Conservation (phyloP, 495 filamentous ascomycete species). For the Letharia lupina region DNA sequence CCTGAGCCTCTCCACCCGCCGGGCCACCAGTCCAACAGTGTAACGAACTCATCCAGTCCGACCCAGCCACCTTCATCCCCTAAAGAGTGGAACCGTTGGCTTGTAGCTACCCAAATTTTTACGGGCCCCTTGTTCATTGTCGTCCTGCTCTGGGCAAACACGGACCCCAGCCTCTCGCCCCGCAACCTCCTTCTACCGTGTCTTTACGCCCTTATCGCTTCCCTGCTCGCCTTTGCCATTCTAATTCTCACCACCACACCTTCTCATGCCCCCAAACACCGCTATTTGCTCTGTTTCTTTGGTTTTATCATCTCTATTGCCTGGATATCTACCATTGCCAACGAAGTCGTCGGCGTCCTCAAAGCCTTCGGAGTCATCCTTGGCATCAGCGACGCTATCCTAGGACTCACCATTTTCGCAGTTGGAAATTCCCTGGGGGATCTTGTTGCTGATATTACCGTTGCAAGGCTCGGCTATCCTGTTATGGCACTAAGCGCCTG, state of each 20-base stretch:
- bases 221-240: constrained; percentile 51
- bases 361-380: constrained; percentile 91
- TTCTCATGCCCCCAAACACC: constrained; percentile 53
- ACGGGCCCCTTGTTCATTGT: constrained; percentile 79
- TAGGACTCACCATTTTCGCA: constrained; percentile 93
- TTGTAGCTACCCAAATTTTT: constrained; percentile 75
- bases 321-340: constrained; percentile 95
- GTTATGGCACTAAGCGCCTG: constrained; percentile 94
- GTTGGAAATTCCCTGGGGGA: constrained; percentile 94
- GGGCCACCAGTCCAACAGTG: constrained; percentile 3
- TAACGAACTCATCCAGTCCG: background rate
- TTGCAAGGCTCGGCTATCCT: constrained; percentile 85
- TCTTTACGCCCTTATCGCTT: constrained; percentile 62
- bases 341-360: constrained; percentile 90
- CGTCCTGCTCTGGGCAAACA: constrained; percentile 66
- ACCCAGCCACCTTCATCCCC: constrained; percentile 25
- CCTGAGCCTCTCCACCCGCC: constrained; percentile 22
- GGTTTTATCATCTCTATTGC: constrained; percentile 88
- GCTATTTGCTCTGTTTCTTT: constrained; percentile 69
- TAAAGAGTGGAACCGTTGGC: constrained; percentile 81
- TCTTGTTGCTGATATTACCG: constrained; percentile 88
- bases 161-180: constrained; percentile 41
- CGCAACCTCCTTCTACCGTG: constrained; percentile 51
- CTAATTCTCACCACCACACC: constrained; percentile 56
- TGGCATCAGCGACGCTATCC: constrained; percentile 87